Evolutionary conservation across 148 eudicot species (phyloP), one percentile per base, ranked within the genome.

Genomic region (Rhododendron kiyosumense): DNA sequence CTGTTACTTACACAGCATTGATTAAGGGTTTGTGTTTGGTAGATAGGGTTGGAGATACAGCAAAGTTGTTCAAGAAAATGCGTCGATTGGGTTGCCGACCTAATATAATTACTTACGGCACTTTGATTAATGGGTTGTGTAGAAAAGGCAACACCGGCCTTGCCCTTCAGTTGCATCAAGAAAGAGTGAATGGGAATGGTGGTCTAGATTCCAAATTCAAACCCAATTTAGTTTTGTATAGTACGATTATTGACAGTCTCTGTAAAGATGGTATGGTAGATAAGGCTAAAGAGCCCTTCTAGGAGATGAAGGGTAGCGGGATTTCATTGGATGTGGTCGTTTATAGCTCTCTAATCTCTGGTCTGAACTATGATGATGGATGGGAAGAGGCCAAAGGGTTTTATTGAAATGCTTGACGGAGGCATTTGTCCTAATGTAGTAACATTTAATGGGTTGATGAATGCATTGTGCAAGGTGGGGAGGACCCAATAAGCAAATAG

Each of bases 171-270:
- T 81, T 89, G 79, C 87, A 86, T 81, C 63, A 67, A n/a, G 79
- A 84, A 67, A 81, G 81, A 87, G 61, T 77, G 34, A 82, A 20
- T n/a, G 81, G 81, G 30, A 65, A 49, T 80, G 82, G 87, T 48
- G 26, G 76, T 79, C 13, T 26, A 18, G 34, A 32, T 38, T 61
- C 26, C 24, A 11, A 85, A 17, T 49, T 46, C 10, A 85, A 87
- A 73, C 89, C 88, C 17, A 28, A 84, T 88, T 45, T 91, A 22
- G 87, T 86, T 65, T 78, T 36, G 32, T 90, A 84, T 80, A 76
- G 28, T 80, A 84, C 79, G n/a, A 49, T 91, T 46, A 87, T 91
- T 13, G 89, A 90, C 22, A 73, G 89, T 61, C 89, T 89, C 26
- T 89, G 88, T 85, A 89, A 90, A 85, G 84, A 51, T 14, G 87